Percentiles rank a stretch among this genome's conserved stretches.
Conservation (phyloP, 2,329 filamentous ascomycete species). For the Chaetothyriales sp. region DNA sequence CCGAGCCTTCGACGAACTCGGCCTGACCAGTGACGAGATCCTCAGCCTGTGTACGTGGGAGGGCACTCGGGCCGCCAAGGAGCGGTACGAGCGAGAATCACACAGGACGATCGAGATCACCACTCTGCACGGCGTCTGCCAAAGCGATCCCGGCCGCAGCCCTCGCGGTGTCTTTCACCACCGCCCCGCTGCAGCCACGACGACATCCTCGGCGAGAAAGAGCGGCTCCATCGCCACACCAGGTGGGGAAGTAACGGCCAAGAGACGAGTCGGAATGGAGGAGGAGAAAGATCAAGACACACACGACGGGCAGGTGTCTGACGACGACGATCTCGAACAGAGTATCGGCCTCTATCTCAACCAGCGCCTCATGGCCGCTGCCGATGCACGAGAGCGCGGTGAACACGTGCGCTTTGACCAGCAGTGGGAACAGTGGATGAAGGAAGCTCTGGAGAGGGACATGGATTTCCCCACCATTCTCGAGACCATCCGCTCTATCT, state of each 20-base stretch:
- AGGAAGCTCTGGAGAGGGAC: constrained; percentile 37
- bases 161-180: background rate
- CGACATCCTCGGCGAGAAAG: constrained; percentile 10
- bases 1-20: constrained; percentile 45
- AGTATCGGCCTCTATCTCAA: constrained; percentile 40
- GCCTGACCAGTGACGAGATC: constrained; percentile 47
- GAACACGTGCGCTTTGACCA: constrained; percentile 29
- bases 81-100: constrained; percentile 40
- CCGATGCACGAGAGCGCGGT: constrained; percentile 37
- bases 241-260: background rate
- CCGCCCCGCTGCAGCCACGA: constrained; percentile 3
- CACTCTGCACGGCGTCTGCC: constrained; percentile 43
- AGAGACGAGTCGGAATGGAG: constrained; percentile 1
- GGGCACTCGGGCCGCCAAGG: constrained; percentile 34
- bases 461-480: constrained; percentile 1
- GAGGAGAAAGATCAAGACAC: constrained; percentile 13
- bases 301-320: constrained; percentile 25
- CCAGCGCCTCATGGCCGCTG: constrained; percentile 38
- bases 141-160: constrained; percentile 29
- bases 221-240: constrained; percentile 10
- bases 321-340: constrained; percentile 33
- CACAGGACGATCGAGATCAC: constrained; percentile 47
- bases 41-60: constrained; percentile 49
- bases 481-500: background rate
- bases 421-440: constrained; percentile 45